Evolutionary conservation across 257 asterid genomes (phyloP), one percentile per base, ranked within the genome.

Genomic region (Paulownia fortunei): DNA sequence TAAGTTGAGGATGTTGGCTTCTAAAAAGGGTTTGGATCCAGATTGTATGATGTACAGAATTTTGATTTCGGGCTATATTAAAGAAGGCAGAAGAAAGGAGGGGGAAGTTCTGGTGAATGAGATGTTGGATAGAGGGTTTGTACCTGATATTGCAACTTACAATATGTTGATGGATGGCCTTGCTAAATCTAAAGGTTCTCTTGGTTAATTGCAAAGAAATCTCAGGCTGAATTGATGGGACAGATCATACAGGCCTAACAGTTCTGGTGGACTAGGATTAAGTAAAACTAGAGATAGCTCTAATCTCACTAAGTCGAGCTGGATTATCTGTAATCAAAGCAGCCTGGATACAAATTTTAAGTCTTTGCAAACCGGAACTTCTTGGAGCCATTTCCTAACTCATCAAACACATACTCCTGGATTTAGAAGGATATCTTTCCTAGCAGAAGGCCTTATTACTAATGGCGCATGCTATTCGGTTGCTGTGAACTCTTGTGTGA

Each of bases 91-190:
- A 82, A 87, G 85, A 85, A 84, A 86, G 81, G 99, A 95, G 72
- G 96, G 97, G 12, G 92, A 90, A 84, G 68, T 51, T 73, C 19
- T 95, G 83, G 91, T 95, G 79, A 85, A 89, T 74, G 99, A 93
- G 86, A 95, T 93, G 99, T 76, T 93, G 89, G 99, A 95, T 84
- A 81, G 64, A 80, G 98, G 96, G 34, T 89, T 91, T 54, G 82
- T 95, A 46, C 89, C 89, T 55, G 97, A 89, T 85, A 89, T 95
- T 83, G 87, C 92, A 32, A 88, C 97, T 52, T 93, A 93, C 85
- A 95, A 93, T 66, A 81, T 79, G 79, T 82, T 93, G 74, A 92
- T 91, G 89, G 77, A 86, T 74, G 89, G 84, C 30, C 95, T 90
- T 69, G 56, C 87, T 19, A 88, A 81, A 80, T 73, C 79, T 63